Percentiles rank a stretch among this genome's conserved stretches.
These are phyloP conservation scores for Stenocarpella maydis DNA, from an alignment of 2,329 filamentous ascomycete genomes.

Conservation along the genomic window DNA sequence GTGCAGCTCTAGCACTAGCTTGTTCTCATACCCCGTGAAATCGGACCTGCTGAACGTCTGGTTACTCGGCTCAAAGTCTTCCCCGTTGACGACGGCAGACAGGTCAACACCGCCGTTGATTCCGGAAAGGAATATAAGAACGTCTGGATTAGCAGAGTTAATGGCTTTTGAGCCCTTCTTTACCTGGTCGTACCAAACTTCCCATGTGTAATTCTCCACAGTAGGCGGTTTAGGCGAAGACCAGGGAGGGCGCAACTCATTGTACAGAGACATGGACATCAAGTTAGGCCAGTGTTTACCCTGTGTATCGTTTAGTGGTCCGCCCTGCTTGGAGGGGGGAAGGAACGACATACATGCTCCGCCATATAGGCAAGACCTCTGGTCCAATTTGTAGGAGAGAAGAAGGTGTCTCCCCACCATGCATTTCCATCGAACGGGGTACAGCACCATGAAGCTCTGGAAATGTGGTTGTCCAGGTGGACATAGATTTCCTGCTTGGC, in stretches of 20 bases:
- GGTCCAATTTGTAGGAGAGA: constrained; percentile 66
- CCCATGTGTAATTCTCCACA: constrained; percentile 61
- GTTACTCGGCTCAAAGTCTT: constrained; percentile 56
- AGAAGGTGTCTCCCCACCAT: constrained; percentile 70
- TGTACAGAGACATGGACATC: constrained; percentile 60
- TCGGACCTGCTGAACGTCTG: constrained; percentile 53
- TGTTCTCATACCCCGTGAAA: constrained; percentile 59
- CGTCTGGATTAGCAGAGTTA: constrained; percentile 57
- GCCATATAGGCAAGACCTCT: constrained; percentile 69
- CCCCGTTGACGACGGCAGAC: constrained; percentile 58
- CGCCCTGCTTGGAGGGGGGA: constrained; percentile 30
- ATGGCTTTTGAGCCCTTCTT: constrained; percentile 58
- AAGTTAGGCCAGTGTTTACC: constrained; percentile 57
- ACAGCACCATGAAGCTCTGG: constrained; percentile 67
- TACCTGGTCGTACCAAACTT: constrained; percentile 61
- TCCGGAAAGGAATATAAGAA: constrained; percentile 68
- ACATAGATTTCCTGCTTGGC: constrained; percentile 63
- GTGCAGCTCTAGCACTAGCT: constrained; percentile 68
- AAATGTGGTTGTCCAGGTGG: constrained; percentile 69
- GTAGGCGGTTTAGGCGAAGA: constrained; percentile 43
- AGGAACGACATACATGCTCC: constrained; percentile 54
- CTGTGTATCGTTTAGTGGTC: constrained; percentile 40
- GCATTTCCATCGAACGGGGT: constrained; percentile 61
- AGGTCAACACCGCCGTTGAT: constrained; percentile 65
- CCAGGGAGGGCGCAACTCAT: constrained; percentile 58